Evolutionary conservation across 2,329 filamentous ascomycete species (phyloP).

Genomic region (Stemphylium beticola): DNA sequence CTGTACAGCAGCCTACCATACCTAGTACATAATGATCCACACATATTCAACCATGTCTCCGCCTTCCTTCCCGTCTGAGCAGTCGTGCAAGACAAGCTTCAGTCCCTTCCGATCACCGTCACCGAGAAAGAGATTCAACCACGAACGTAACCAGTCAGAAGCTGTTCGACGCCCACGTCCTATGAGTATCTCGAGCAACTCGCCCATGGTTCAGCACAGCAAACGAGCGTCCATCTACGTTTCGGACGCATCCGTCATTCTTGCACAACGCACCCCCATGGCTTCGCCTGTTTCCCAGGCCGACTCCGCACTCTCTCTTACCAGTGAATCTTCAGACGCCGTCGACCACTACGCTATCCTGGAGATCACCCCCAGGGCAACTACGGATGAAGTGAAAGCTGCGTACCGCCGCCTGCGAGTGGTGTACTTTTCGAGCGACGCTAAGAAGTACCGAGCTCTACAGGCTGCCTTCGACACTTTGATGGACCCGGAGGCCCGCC

Average conservation of each 20-base stretch:
- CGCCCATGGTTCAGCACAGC: conserved; percentile 22
- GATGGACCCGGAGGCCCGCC: conserved; percentile 34
- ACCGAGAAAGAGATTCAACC: conserved; percentile 20
- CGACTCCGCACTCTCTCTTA: conserved; percentile 21
- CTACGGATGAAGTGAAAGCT: conserved; percentile 37
- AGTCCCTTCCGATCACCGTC: conserved; percentile 26
- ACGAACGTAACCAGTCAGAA: conserved; percentile 34
- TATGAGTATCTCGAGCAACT: conserved; percentile 21
- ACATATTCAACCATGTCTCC: conserved; percentile 23
- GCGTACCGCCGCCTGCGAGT: conserved; percentile 36
- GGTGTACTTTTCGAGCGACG: conserved; percentile 38
- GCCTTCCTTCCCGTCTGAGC: conserved; percentile 21
- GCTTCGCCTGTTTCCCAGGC: conserved; percentile 21
- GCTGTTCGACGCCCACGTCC: conserved; percentile 27
- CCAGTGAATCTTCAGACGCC: conserved; percentile 25
- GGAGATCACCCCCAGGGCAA: conserved; percentile 29
- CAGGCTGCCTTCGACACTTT: conserved; percentile 41
- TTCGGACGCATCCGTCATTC: conserved; percentile 32
- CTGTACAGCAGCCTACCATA: conserved; percentile 7
- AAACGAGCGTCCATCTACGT: conserved; percentile 37
- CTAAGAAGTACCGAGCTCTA: conserved; percentile 38
- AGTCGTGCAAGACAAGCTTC: conserved; percentile 24
- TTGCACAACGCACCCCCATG: conserved; percentile 29
- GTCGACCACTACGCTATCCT: conserved; percentile 43
- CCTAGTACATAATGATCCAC: conserved; percentile 23